Percentiles rank a stretch among this genome's conserved stretches.
Evolutionary conservation across 1,284 basidiomycete genomes (phyloP).

Genomic region (Cryptococcus sp.): DNA sequence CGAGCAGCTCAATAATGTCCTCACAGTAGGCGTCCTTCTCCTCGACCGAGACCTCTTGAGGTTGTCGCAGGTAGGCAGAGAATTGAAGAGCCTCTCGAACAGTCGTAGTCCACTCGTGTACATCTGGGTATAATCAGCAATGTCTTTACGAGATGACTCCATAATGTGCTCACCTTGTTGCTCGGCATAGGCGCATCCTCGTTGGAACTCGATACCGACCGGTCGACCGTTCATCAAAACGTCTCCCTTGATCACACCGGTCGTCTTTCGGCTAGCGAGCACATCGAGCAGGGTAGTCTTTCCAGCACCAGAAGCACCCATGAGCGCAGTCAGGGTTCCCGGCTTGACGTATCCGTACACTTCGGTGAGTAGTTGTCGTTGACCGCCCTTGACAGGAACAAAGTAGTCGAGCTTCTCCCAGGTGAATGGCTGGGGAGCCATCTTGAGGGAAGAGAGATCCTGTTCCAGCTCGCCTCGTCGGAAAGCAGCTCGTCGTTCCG

Average conservation of each 20-base stretch:
- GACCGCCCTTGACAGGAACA: constrained; percentile 52
- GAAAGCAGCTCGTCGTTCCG: constrained; percentile 53
- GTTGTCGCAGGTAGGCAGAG: constrained; percentile 57
- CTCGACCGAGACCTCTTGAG: constrained; percentile 48
- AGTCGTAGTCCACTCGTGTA: constrained; percentile 62
- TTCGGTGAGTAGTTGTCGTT: constrained; percentile 50
- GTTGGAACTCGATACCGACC: constrained; percentile 48
- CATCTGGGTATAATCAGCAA: too few species aligned
- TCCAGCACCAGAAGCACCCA: constrained; percentile 56
- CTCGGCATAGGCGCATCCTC: constrained; percentile 53
- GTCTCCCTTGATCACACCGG: constrained; percentile 52
- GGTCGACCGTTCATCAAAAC: constrained; percentile 52
- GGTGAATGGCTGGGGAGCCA: constrained; percentile 47
- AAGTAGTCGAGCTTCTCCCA: constrained; percentile 50
- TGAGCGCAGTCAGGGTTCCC: constrained; percentile 56
- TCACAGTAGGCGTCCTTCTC: constrained; percentile 54
- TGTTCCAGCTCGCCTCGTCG: constrained; percentile 44
- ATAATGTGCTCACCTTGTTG: constrained; percentile 68
- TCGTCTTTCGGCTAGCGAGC: constrained; percentile 52
- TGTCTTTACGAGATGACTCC: too few species aligned
- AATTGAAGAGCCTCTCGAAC: constrained; percentile 57
- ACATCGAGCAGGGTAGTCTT: constrained; percentile 54
- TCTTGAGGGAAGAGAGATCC: constrained; percentile 41
- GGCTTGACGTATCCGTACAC: constrained; percentile 56
- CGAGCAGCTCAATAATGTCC: constrained; percentile 52